Evolutionary conservation across 352 stramenopile genomes (phyloP).

Genomic region (Elongisporangium anandrum): DNA sequence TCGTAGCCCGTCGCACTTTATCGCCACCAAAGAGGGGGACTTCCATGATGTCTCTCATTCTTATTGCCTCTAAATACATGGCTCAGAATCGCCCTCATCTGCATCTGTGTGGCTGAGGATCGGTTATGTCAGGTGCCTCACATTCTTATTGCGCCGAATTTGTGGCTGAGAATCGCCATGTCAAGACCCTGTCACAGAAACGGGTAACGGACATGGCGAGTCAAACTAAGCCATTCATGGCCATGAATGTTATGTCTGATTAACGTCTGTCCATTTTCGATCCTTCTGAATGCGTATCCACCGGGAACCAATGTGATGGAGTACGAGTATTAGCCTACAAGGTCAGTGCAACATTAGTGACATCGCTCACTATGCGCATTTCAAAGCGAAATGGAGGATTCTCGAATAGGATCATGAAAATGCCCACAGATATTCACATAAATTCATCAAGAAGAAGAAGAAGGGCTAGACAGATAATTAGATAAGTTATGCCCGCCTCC

Average conservation of each 20-base stretch:
- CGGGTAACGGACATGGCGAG: neutral
- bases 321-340: neutral
- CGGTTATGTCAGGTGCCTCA: neutral
- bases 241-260: neutral
- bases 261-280: neutral
- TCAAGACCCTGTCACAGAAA: neutral
- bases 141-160: neutral
- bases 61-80: neutral
- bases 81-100: neutral
- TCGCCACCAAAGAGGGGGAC: neutral
- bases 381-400: neutral
- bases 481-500: neutral
- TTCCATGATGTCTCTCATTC: neutral
- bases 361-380: neutral
- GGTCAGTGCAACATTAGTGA: neutral
- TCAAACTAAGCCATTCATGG: neutral
- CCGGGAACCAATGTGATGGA: neutral
- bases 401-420: conserved; percentile 3
- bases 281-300: neutral
- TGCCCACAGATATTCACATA: neutral
- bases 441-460: neutral
- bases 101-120: neutral
- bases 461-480: neutral
- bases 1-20: neutral
- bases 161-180: neutral